Conservation (phyloP, 2,329 filamentous ascomycete species). For the Myriosclerotinia curreyana region DNA sequence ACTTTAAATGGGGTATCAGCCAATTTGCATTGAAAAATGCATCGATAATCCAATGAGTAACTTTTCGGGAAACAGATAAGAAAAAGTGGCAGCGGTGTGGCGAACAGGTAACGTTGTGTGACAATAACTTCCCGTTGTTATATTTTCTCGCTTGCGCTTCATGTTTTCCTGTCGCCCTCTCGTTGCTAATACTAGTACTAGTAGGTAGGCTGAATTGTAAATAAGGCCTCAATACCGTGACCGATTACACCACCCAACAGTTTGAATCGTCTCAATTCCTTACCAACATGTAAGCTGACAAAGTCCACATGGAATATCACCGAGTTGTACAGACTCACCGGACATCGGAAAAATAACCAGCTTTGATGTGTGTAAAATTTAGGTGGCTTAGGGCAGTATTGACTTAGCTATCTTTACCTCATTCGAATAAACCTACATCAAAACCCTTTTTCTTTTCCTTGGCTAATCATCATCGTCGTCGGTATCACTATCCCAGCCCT, state of each 20-base stretch:
- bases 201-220: slow-evolving; percentile 1
- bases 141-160: slow-evolving; percentile 9
- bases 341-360: neutral
- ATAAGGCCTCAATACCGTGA: neutral
- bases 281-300: slow-evolving; percentile 7
- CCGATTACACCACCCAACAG: slow-evolving; percentile 9
- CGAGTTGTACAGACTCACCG: slow-evolving; percentile 2
- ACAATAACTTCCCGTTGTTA: slow-evolving; percentile 1
- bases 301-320: neutral
- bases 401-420: slow-evolving; percentile 7
- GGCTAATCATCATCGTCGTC: slow-evolving; percentile 59
- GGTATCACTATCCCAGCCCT: slow-evolving; percentile 78
- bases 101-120: neutral
- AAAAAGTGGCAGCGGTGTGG: neutral
- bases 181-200: too few relatives aligned
- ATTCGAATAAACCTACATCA: slow-evolving; percentile 5
- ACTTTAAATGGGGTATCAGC: neutral
- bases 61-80: neutral
- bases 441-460: neutral
- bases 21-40: neutral
- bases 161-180: neutral
- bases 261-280: slow-evolving; percentile 1
- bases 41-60: slow-evolving; percentile 6
- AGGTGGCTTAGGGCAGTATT: slow-evolving; percentile 13
- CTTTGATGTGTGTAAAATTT: neutral